Percentiles rank a stretch among this genome's conserved stretches.
Conservation (phyloP, 768 basidiomycete genomes). For the Saitozyma sp. region DNA sequence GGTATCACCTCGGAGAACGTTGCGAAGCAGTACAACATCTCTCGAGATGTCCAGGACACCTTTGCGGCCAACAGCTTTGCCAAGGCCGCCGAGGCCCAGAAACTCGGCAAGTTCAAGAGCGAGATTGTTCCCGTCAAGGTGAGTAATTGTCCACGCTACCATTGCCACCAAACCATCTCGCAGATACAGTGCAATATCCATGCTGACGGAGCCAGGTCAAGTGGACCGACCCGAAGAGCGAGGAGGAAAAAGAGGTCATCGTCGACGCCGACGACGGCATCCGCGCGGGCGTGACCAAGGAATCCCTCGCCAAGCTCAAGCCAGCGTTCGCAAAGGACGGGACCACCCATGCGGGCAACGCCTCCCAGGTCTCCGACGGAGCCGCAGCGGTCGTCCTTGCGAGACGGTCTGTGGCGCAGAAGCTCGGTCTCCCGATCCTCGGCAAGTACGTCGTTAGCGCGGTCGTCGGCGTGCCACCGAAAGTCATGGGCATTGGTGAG, state of each 20-base stretch:
- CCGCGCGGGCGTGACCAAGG: slow-evolving; percentile 74
- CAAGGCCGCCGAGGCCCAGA: slow-evolving; percentile 67
- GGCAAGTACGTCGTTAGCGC: slow-evolving; percentile 79
- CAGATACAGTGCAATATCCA: not conserved
- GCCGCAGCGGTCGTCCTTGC: slow-evolving; percentile 81
- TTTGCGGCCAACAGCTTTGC: slow-evolving; percentile 85
- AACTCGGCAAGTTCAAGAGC: slow-evolving; percentile 71
- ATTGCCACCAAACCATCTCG: not conserved
- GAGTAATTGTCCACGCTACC: slow-evolving; percentile 4
- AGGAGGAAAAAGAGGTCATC: slow-evolving; percentile 60
- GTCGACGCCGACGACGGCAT: slow-evolving; percentile 83
- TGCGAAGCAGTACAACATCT: slow-evolving; percentile 58
- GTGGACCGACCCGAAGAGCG: slow-evolving; percentile 55
- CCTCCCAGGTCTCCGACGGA: slow-evolving; percentile 76
- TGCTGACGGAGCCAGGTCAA: slow-evolving; percentile 51
- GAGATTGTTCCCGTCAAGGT: slow-evolving; percentile 85
- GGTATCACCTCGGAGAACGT: slow-evolving; percentile 62
- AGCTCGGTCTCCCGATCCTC: slow-evolving; percentile 73
- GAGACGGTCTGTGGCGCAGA: slow-evolving; percentile 72
- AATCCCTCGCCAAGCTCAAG: slow-evolving; percentile 75
- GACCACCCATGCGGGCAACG: slow-evolving; percentile 57
- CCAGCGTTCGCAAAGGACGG: slow-evolving; percentile 68
- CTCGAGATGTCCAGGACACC: slow-evolving; percentile 80
- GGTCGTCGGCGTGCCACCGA: slow-evolving; percentile 65
- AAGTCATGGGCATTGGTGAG: slow-evolving; percentile 40